Percentiles rank a stretch among this genome's conserved stretches.
These are phyloP conservation scores for Chytridium lagenaria DNA, from an alignment of 371 early-diverging fungal genomes.

Conservation along the genomic window DNA sequence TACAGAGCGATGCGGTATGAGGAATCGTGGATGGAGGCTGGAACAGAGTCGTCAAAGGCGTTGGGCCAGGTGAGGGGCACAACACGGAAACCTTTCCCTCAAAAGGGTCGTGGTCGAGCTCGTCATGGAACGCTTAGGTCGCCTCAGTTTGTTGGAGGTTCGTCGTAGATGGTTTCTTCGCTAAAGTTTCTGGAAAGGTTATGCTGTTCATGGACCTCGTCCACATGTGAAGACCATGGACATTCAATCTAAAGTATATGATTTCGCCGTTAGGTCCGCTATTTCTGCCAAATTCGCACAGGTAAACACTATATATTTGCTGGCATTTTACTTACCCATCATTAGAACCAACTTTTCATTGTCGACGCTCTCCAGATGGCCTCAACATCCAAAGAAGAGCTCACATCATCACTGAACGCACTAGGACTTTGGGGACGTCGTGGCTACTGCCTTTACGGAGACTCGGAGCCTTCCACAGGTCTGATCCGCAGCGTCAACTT, in stretches of 20 bases:
- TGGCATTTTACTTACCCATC: not conserved
- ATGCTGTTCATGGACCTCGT: conserved; percentile 86
- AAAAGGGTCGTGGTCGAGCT: conserved; percentile 94
- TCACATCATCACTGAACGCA: conserved; percentile 57
- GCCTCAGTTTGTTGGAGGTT: conserved; percentile 89
- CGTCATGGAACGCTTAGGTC: conserved; percentile 86
- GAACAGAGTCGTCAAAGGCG: conserved; percentile 82
- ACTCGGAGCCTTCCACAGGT: conserved; percentile 26
- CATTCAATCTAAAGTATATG: conserved; percentile 85
- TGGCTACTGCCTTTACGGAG: conserved; percentile 47
- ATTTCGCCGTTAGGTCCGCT: conserved; percentile 80
- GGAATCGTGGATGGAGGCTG: conserved; percentile 61
- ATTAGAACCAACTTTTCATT: conserved; percentile 73
- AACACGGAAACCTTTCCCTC: conserved; percentile 72
- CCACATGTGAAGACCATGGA: conserved; percentile 84
- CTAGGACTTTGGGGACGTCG: conserved; percentile 55
- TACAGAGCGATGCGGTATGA: conserved; percentile 75
- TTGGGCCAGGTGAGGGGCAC: conserved; percentile 87
- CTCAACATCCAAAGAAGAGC: conserved; percentile 48
- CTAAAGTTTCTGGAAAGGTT: conserved; percentile 55
- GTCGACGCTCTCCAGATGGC: conserved; percentile 74
- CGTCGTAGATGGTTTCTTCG: not conserved
- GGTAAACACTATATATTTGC: no score
- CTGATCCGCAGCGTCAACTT: conserved; percentile 41
- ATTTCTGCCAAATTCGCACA: conserved; percentile 89